Conservation (phyloP, 1,284 basidiomycete genomes). For the Fereydounia khargensis region DNA sequence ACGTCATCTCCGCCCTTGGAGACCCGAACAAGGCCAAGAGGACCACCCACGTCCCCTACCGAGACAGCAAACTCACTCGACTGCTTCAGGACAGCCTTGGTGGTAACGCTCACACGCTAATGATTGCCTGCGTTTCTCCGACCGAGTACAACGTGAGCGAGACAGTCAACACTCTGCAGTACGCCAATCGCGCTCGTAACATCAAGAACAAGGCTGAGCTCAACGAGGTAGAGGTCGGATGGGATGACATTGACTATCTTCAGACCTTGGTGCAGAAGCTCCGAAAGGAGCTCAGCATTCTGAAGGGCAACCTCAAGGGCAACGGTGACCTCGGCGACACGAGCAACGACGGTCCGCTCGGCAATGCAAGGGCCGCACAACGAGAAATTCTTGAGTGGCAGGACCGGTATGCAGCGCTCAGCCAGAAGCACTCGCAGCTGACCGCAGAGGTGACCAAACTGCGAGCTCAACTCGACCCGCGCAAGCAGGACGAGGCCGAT, state of each 20-base stretch:
- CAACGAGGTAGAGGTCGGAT: constrained; percentile 93
- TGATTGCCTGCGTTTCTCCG: constrained; percentile 97
- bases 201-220: constrained; percentile 93
- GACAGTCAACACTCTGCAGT: constrained; percentile 95
- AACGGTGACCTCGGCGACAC: constrained; percentile 19
- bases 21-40: constrained; percentile 70
- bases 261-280: constrained; percentile 65
- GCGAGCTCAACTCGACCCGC: constrained; percentile 36
- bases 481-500: constrained; percentile 57
- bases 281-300: constrained; percentile 75
- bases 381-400: constrained; percentile 74
- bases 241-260: constrained; percentile 96
- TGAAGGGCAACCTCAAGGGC: constrained; percentile 66
- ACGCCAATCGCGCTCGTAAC: constrained; percentile 93
- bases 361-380: constrained; percentile 16
- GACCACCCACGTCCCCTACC: constrained; percentile 80
- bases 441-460: constrained; percentile 75
- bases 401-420: constrained; percentile 76
- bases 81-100: constrained; percentile 95
- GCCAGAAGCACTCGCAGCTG: constrained; percentile 78
- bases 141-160: constrained; percentile 92
- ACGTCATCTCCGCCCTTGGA: constrained; percentile 96
- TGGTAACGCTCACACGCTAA: constrained; percentile 94
- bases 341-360: constrained; percentile 15
- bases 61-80: constrained; percentile 93